Base-by-base conservation (phyloP, 129 eudicot species). In the Silybum marianum region DNA sequence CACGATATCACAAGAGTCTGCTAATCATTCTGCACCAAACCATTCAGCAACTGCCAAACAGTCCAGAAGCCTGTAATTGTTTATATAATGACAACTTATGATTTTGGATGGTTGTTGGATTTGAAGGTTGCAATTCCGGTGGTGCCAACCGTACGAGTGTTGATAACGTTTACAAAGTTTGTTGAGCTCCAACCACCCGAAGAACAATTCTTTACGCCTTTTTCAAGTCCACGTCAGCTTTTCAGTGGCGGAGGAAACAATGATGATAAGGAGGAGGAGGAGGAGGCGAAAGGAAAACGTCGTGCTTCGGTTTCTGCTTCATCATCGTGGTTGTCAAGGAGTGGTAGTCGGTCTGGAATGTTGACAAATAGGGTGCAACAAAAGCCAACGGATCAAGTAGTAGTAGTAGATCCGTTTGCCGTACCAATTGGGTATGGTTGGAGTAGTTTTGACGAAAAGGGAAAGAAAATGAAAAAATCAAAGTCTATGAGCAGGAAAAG, bases 61-160 rank as follows among this genome's bases (percentile, higher is more conserved):
- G 36, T 3, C 36, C 36, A 26, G 2, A 2, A 26, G 2, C 1
- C 30, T 26, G 30, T 32, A 40, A 40, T 1, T 40, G 46, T 40
- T 40, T 40, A 40, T 40, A 40, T 7, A 11, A 44, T 2, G 16
- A 44, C 16, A 11, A 58, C 4, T n/a, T 58, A 38, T 82, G 79
- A 78, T 75, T 30, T 65, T 22, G 75, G 67, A 18, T 75, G 46
- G 39, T 48, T 85, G 88, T 69, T 60, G 32, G 2, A 76, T 67
- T 25, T 82, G 28, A 19, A 95, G 99, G 88, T 95, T 12, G 94
- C 99, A 60, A 92, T 91, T 24, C 99, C 99, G 0, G 99, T 95
- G 83, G 97, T 95, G 51, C 99, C 99, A 30, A 95, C 99, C 0
- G 98, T 95, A 67, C 86, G 95, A 69, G 99, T 95, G 76, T 86